Evolutionary conservation across 768 basidiomycete species (phyloP), one percentile per base, ranked within the genome.

Genomic region (Botryobasidium botryosum): DNA sequence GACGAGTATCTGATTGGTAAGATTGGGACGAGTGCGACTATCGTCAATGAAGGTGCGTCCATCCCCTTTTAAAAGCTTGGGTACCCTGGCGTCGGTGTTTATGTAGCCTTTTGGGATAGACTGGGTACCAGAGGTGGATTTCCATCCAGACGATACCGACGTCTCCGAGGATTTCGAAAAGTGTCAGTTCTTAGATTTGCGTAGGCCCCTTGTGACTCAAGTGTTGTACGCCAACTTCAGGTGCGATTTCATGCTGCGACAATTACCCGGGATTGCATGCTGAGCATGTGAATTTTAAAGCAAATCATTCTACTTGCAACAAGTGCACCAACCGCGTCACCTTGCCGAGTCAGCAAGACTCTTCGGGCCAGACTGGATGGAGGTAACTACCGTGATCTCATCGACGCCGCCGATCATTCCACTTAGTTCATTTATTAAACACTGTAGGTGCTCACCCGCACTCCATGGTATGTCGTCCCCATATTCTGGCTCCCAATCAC

Each of bases 291-390:
- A 29, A 8, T 35, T 45, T 38, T 56, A 35, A 47, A 85, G 84
- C 57, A 99, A 99, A 68, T 74, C 81, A 3, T 97, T 90, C 61
- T 99, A 99, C 58, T 67, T 99, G 40, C 73, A 86, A 54, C 94
- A 99, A 61, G 85, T 99, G 0, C 94, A 99, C 61, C 90, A 96
- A 59, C 92, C 94, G 1, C 74, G 94, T 35, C 91, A 91, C 59
- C 61, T 91, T 43, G 61, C 74, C 5, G 69, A 85, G 42, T 78
- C 83, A 15, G 90, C 91, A 2, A 76, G 86, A 51, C 65, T 99
- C 48, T 97, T 99, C 58, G 83, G 79, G 10, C 75, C 80, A 2
- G 65, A 70, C 33, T 68, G 77, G 46, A 75, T 94, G 26, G 92
- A 99, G 72, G 82, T 78, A 48, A 29, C 65, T 56, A 28, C 46